Evolutionary conservation across 139 green algal genomes (phyloP).

Genomic region (Volvox reticuliferus): DNA sequence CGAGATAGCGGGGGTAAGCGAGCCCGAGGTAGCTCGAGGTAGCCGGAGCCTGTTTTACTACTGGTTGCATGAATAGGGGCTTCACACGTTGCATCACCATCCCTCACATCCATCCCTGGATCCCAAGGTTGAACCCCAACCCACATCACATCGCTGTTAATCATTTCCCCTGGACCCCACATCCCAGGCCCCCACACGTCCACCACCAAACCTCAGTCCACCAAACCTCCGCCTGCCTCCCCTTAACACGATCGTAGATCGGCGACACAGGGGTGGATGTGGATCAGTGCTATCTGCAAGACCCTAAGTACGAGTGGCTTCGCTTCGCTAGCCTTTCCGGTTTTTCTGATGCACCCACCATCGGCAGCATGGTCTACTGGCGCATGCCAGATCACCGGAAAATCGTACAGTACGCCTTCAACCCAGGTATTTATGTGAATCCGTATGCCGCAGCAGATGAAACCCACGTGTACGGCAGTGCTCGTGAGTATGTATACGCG

Average conservation of each 20-base stretch:
- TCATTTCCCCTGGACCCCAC: background rate
- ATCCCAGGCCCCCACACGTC: background rate
- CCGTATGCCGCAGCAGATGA: too few species aligned
- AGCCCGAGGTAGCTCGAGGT: too few species aligned
- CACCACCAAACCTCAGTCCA: background rate
- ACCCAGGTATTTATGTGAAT: background rate
- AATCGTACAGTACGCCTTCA: conserved; percentile 27
- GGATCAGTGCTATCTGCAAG: conserved; percentile 7
- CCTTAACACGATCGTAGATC: background rate
- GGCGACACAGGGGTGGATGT: background rate
- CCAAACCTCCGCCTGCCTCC: background rate
- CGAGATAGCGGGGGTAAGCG: background rate
- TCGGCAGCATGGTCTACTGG: background rate
- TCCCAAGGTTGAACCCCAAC: too few species aligned
- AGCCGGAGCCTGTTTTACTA: too few species aligned
- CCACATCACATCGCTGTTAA: too few species aligned
- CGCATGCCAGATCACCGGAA: conserved; percentile 10
- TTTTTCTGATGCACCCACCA: background rate
- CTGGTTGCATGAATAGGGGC: too few species aligned
- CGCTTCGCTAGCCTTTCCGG: background rate
- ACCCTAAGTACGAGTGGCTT: background rate
- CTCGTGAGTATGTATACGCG: too few species aligned
- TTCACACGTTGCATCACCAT: too few species aligned
- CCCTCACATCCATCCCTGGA: too few species aligned
- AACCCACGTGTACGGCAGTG: too few species aligned